Evolutionary conservation across 2,329 filamentous ascomycete genomes (phyloP).

Genomic region (Sarocladiaceae sp.): DNA sequence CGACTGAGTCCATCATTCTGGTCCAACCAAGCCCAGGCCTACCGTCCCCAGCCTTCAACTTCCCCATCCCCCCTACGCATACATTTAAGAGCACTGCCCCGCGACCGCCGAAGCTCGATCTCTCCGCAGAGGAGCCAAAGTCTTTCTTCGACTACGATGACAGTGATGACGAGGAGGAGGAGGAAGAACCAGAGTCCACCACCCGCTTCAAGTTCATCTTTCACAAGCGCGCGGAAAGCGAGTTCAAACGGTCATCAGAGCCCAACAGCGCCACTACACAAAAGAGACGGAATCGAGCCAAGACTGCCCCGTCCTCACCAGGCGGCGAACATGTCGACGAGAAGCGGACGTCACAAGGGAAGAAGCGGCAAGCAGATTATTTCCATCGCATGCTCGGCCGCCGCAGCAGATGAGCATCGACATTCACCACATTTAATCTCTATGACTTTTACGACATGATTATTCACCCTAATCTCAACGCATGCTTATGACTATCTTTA

Average conservation of each 20-base stretch:
- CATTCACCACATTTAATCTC: background rate
- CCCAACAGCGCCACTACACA: background rate
- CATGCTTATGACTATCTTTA: background rate
- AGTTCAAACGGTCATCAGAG: constrained; percentile 11
- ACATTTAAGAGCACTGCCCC: constrained; percentile 20
- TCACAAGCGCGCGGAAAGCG: constrained; percentile 30
- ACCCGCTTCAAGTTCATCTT: constrained; percentile 37
- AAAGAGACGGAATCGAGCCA: constrained; percentile 12
- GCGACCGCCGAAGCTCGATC: constrained; percentile 15
- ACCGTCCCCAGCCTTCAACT: constrained; percentile 4
- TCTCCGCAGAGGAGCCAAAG: constrained; percentile 19
- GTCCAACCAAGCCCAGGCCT: constrained; percentile 2
- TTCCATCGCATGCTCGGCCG: constrained; percentile 32
- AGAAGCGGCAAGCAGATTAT: constrained; percentile 25
- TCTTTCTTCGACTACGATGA: constrained; percentile 46
- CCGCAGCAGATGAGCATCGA: constrained; percentile 14
- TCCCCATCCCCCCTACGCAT: background rate
- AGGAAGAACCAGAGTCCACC: constrained; percentile 35
- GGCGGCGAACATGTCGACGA: constrained; percentile 8
- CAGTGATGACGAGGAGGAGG: constrained; percentile 33
- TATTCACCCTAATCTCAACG: constrained; percentile 5
- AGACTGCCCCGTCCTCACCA: constrained; percentile 19
- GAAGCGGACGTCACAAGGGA: constrained; percentile 14
- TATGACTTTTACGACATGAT: constrained; percentile 8
- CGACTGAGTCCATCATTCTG: constrained; percentile 1